Evolutionary conservation across 352 stramenopile genomes (phyloP).

Genomic region (Phytophthora megakarya): DNA sequence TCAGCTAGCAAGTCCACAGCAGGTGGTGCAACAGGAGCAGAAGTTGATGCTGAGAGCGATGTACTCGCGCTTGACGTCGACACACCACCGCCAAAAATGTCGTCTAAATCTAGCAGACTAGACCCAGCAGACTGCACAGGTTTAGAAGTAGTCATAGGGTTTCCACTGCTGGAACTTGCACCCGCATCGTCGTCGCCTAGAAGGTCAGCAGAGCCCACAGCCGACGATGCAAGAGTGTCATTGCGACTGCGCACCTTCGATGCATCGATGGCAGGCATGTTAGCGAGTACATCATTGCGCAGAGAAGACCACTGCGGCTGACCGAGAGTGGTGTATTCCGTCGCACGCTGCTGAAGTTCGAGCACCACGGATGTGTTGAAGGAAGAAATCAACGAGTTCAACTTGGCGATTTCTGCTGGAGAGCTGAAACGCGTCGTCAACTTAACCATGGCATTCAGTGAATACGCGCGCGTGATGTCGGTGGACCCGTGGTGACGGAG

Average conservation of each 20-base stretch:
- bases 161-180: conserved; percentile 16
- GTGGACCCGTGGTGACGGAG: conserved; percentile 83
- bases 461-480: conserved; percentile 82
- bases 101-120: conserved; percentile 95
- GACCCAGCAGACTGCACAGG: conserved; percentile 29
- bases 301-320: conserved; percentile 72
- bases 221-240: conserved; percentile 45
- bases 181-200: conserved; percentile 65
- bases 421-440: conserved; percentile 92
- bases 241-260: conserved; percentile 78
- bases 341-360: conserved; percentile 97
- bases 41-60: conserved; percentile 28
- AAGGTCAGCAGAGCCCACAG: conserved; percentile 66
- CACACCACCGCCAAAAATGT: conserved; percentile 92
- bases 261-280: conserved; percentile 95
- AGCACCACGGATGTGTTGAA: conserved; percentile 93
- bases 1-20: conserved; percentile 94
- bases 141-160: conserved; percentile 19
- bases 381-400: conserved; percentile 89
- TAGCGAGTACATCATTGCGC: conserved; percentile 88
- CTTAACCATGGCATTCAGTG: conserved; percentile 94
- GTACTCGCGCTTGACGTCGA: conserved; percentile 31
- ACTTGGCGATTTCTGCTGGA: conserved; percentile 64
- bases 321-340: conserved; percentile 94
- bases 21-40: conserved; percentile 33